Evolutionary conservation across 2,329 filamentous ascomycete genomes (phyloP).

Genomic region (Trichoderma lentiforme): DNA sequence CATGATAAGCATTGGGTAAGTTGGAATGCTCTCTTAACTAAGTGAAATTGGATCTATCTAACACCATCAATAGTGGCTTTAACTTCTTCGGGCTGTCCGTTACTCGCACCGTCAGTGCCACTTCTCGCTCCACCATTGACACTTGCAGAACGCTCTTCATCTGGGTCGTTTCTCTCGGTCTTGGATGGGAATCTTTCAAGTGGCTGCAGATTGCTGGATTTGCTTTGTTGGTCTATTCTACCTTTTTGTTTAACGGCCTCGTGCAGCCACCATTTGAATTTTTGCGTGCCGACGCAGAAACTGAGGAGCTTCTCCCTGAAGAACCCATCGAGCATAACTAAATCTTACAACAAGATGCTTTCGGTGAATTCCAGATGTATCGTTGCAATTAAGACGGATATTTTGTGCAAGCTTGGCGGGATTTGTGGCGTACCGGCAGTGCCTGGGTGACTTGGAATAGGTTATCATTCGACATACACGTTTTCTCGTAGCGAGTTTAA

Average conservation of each 20-base stretch:
- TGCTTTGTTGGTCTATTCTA: conserved; percentile 87
- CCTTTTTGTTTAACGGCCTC: conserved; percentile 93
- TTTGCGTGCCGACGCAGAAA: conserved; percentile 53
- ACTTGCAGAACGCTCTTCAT: conserved; percentile 97
- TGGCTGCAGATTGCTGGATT: conserved; percentile 93
- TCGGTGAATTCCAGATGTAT: not conserved
- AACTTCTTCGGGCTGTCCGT: conserved; percentile 98
- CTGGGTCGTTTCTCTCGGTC: conserved; percentile 88
- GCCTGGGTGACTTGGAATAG: not conserved
- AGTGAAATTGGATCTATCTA: conserved; percentile 22
- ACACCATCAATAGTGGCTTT: conserved; percentile 65
- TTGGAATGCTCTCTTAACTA: not conserved
- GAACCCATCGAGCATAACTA: conserved; percentile 73
- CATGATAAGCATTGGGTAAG: conserved; percentile 94
- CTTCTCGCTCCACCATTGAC: conserved; percentile 91
- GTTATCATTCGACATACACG: not conserved
- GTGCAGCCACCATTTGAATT: conserved; percentile 75
- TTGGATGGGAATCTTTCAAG: conserved; percentile 98
- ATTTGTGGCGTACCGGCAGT: not conserved
- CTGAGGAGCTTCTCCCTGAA: conserved; percentile 70
- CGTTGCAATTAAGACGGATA: not conserved
- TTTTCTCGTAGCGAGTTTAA: not conserved
- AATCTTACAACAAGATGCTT: not conserved
- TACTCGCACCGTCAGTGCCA: conserved; percentile 84
- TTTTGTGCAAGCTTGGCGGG: not conserved